Evolutionary conservation across 2,329 filamentous ascomycete species (phyloP), one percentile per base, ranked within the genome.

Genomic region (Teratosphaeria pseudoeucalypti): DNA sequence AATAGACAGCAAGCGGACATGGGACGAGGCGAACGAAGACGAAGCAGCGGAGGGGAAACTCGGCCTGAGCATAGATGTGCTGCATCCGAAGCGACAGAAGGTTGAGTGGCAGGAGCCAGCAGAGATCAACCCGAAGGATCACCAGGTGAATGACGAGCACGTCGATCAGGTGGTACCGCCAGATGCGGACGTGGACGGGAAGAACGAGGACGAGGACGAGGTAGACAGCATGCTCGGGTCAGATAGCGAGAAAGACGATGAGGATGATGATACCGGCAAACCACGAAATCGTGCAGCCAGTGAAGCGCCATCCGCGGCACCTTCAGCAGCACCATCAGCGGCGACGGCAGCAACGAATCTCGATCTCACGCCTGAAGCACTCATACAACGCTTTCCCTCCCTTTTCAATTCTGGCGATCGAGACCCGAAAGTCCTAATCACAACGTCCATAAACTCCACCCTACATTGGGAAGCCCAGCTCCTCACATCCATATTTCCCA

Each of bases 361-460:
- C 27, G 80, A 80, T 62, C 76, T 85, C 11, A 82, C 82, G 0
- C 83, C 84, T 2, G 83, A 85, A 66, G 80, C 81, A 23, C 77
- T 86, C 26, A 78, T 81, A 49, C 76, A 81, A 52, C 84, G 83
- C 71, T 87, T 85, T 68, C 84, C 82, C 3, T 74, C 77, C 6
- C 77, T 86, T 27, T 87, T 85, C 75, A 66, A 83, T 34, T 62
- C 69, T 79, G 37, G 83, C 79, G 55, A 81, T 78, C 59, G 75
- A 76, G 61, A 75, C 34, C 92, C 94, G 57, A 95, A 96, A 75
- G 85, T 97, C 64, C 85, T 99, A 47, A 83, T 99, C 70, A 99
- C 94, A 0, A 97, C 94, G 7, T 89, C 86, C 12, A 81, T 96
- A 68, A 92, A 96, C 77, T 90, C 89, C 12, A 92, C 87, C 1